Evolutionary conservation across 2,329 filamentous ascomycete genomes (phyloP).

Genomic region (Botrytis fragariae): DNA sequence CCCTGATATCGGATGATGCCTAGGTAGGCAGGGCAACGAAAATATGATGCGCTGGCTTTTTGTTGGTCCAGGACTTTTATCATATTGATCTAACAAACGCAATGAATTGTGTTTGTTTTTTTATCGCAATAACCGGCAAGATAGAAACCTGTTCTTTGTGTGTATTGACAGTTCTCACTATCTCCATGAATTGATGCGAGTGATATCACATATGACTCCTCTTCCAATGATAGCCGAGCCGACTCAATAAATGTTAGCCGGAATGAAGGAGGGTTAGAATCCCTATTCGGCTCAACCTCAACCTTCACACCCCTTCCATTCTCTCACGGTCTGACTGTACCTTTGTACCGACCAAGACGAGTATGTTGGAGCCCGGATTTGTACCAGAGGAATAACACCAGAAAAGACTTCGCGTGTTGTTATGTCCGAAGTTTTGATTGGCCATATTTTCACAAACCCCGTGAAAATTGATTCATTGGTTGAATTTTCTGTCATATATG

Average conservation of each 20-base stretch:
- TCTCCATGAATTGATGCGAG: neutral
- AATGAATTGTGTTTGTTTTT: neutral
- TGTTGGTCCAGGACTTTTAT: neutral
- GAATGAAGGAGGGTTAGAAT: neutral
- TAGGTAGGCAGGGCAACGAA: neutral
- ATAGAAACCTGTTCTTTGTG: neutral
- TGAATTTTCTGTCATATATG: neutral
- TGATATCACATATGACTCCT: neutral
- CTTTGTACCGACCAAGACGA: neutral
- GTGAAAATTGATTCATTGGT: neutral
- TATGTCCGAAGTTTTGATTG: neutral
- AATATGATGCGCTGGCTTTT: neutral
- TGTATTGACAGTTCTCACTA: neutral
- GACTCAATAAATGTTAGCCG: neutral
- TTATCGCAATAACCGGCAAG: neutral
- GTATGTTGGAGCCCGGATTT: neutral
- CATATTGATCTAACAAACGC: neutral
- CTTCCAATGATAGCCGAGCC: neutral
- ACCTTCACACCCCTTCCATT: neutral
- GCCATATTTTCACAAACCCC: neutral
- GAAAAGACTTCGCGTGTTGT: neutral
- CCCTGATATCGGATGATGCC: neutral
- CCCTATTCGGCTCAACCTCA: neutral
- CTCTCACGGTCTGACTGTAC: neutral
- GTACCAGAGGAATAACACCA: neutral